Evolutionary conservation across 1,284 basidiomycete species (phyloP).

Genomic region (Fomitopsis pinicola): DNA sequence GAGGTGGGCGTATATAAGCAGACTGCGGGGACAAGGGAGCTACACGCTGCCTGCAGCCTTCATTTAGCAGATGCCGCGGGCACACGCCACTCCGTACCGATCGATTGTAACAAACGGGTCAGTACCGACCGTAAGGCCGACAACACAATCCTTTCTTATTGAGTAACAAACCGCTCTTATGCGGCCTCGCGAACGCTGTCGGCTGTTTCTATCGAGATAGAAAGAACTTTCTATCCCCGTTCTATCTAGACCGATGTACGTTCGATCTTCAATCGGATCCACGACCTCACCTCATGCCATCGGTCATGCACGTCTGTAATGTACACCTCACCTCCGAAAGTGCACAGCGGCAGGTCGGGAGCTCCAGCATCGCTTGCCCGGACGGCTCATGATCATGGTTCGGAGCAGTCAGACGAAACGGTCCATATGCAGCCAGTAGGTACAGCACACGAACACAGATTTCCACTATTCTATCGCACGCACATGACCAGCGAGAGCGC

Average conservation of each 20-base stretch:
- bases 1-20: background rate
- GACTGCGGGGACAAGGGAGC: background rate
- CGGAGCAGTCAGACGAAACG: background rate
- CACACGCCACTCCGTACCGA: background rate
- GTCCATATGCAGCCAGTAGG: background rate
- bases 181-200: background rate
- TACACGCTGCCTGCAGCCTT: background rate
- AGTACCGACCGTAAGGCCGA: background rate
- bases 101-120: background rate
- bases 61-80: background rate
- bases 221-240: background rate
- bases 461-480: constrained; percentile 16
- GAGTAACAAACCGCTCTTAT: background rate
- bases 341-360: too few relatives aligned
- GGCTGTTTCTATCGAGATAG: background rate
- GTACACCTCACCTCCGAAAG: background rate
- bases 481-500: background rate
- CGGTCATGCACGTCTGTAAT: background rate
- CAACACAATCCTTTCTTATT: background rate
- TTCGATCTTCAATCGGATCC: background rate
- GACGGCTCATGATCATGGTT: background rate
- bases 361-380: too few relatives aligned
- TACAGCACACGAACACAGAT: constrained; percentile 4
- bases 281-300: background rate
- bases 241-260: background rate